Base-by-base conservation (phyloP, 2,329 filamentous ascomycete genomes). In the Metarhizium brunneum region DNA sequence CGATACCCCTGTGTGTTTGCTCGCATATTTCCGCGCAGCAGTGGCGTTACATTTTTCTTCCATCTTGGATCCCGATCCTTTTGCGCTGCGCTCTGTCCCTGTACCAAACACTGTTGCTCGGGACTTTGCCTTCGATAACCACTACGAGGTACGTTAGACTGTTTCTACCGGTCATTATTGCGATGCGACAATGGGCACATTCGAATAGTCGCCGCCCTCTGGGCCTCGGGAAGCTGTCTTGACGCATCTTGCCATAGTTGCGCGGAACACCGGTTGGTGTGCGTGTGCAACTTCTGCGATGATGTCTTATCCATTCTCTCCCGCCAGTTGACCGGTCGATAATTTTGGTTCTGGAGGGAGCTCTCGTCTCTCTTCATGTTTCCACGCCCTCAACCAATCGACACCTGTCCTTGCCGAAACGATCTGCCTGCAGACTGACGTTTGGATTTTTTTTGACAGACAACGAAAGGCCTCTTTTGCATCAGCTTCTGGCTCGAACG, bases 1-100 rank as follows among this genome's bases (percentile, higher is more conserved):
- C 58, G 56, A 61, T 61, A 61, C 54, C 56, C 59, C 47, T 53
- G 45, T 53, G 53, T 57, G 40, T 58, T 56, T 56, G 54, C 58
- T 54, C 54, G 58, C 53, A 53, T 52, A 35, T 53, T 57, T 55
- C 47, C 30, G 57, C 57, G 57, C 53, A 54, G 54, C 47, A 50
- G 51, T 56, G 59, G 58, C 55, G 55, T 56, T 61, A 4, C 20
- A 48, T 57, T 53, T 57, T 56, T 52, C 48, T 18, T 54, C n/a
- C 35, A 47, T 36, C 20, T 52, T 43, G 49, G 36, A 52, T 29
- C 55, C 55, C 54, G 35, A 36, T 47, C 52, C 7, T 38, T 53
- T 53, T 53, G 45, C 45, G 45, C 45, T 52, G 47, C 48, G 48
- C 2, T 14, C 20, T 30, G 45, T 48, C 25, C 13, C 20, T 18